Percentiles rank a stretch among this genome's conserved stretches.
phyloP scores from a whole-genome alignment of 371 early-diverging fungal species.

The Zychaea mexicana region DNA sequence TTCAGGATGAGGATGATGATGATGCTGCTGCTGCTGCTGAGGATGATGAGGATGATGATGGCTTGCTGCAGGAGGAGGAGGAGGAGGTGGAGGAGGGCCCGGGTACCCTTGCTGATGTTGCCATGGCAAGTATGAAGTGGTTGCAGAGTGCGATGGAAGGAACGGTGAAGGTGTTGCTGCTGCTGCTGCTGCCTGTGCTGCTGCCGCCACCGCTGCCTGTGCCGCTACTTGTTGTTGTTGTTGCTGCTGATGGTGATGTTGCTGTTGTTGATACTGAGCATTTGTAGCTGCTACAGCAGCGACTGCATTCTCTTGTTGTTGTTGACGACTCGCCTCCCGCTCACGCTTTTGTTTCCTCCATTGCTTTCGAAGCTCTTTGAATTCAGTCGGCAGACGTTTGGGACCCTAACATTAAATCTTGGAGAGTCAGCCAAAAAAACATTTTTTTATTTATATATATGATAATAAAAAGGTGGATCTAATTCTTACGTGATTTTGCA shows the following conservation, averaged over 20 bases:
- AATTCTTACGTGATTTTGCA: constrained; percentile 69
- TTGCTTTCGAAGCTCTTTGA: constrained; percentile 34
- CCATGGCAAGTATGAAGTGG: constrained; percentile 11
- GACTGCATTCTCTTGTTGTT: constrained; percentile 14
- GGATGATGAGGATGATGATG: neutral
- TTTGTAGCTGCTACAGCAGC: constrained; percentile 2
- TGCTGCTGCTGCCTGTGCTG: neutral
- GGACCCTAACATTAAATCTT: constrained; percentile 18
- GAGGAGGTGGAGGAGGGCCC: neutral
- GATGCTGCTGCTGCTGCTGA: neutral
- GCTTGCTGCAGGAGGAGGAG: too few species aligned
- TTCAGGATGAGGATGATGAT: neutral
- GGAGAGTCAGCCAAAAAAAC: neutral
- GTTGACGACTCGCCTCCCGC: constrained; percentile 12
- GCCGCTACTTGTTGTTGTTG: constrained; percentile 15
- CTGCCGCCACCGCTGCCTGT: constrained; percentile 1
- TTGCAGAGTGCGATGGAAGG: constrained; percentile 2
- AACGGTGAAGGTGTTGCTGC: neutral
- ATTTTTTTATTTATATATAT: constrained; percentile 1
- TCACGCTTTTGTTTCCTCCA: constrained; percentile 34
- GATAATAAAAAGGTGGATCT: neutral
- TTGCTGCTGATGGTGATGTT: neutral
- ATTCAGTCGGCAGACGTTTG: constrained; percentile 34
- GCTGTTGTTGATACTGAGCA: constrained; percentile 2
- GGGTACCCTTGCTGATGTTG: constrained; percentile 12